Evolutionary conservation across 257 asterid genomes (phyloP).

Genomic region (Petunia secreta): DNA sequence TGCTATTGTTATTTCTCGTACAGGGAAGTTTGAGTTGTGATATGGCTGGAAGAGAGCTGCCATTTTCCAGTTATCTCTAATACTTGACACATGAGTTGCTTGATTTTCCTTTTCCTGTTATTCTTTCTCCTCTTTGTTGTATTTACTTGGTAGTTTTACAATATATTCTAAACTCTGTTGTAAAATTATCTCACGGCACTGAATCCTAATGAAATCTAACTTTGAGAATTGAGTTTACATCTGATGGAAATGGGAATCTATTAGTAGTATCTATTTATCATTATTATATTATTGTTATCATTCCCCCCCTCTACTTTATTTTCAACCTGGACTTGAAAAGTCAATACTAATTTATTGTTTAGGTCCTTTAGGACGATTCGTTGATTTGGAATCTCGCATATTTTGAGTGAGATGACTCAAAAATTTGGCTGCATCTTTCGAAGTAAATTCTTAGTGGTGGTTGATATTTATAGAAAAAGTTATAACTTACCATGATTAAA

Average conservation of each 20-base stretch:
- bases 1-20: constrained; percentile 39
- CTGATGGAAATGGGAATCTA: not conserved
- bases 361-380: too few relatives aligned
- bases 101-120: not conserved
- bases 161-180: constrained; percentile 38
- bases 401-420: too few relatives aligned
- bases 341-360: not conserved
- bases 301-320: not conserved
- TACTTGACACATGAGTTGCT: constrained; percentile 30
- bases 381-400: too few relatives aligned
- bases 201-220: constrained; percentile 26
- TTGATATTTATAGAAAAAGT: too few relatives aligned
- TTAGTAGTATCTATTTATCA: too few relatives aligned
- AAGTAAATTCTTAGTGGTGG: too few relatives aligned
- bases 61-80: constrained; percentile 33
- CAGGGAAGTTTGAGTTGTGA: constrained; percentile 49
- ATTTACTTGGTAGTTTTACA: constrained; percentile 30
- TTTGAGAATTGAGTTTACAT: constrained; percentile 7
- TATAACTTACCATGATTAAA: too few relatives aligned
- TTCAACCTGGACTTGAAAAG: too few relatives aligned
- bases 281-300: too few relatives aligned
- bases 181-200: constrained; percentile 39
- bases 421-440: too few relatives aligned
- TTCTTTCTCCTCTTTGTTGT: constrained; percentile 10
- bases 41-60: constrained; percentile 44